phyloP scores from a whole-genome alignment of 768 basidiomycete genomes.

The Hygrophorus pudorinus region DNA sequence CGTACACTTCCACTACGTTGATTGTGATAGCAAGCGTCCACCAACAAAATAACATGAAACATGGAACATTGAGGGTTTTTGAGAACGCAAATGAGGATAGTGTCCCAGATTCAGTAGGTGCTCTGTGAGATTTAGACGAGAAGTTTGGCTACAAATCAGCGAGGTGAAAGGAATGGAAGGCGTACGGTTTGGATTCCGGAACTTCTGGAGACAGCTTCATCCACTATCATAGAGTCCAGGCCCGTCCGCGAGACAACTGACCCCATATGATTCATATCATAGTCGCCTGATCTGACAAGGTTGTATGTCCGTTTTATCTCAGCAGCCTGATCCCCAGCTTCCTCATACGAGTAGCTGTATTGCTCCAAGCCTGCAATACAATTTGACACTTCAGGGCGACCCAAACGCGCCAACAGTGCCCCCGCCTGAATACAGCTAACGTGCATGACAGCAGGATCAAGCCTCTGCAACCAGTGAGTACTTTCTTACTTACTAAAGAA shows the following conservation, averaged over 20 bases:
- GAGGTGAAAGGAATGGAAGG: no score
- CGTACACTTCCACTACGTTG: no score
- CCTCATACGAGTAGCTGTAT: constrained; percentile 82
- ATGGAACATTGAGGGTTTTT: no score
- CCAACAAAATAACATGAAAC: no score
- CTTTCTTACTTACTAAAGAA: constrained; percentile 1
- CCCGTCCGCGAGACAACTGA: constrained; percentile 2
- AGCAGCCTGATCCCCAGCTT: constrained; percentile 67
- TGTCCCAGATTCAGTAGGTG: no score
- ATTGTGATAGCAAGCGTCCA: no score
- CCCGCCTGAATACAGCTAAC: constrained; percentile 82
- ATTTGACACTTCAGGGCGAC: constrained; percentile 70
- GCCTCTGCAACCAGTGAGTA: constrained; percentile 31
- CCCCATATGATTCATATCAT: constrained; percentile 10
- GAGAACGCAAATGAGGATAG: no score
- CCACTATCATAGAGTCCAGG: constrained; percentile 3
- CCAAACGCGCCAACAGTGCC: constrained; percentile 69
- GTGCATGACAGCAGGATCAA: constrained; percentile 86
- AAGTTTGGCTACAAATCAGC: no score
- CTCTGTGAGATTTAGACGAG: no score
- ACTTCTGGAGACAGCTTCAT: background rate
- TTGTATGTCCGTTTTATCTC: constrained; percentile 51
- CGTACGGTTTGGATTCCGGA: no score
- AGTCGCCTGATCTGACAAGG: constrained; percentile 4
- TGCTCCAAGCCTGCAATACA: constrained; percentile 84